Conservation (phyloP, 2,329 filamentous ascomycete species). For the Alternaria sp. region DNA sequence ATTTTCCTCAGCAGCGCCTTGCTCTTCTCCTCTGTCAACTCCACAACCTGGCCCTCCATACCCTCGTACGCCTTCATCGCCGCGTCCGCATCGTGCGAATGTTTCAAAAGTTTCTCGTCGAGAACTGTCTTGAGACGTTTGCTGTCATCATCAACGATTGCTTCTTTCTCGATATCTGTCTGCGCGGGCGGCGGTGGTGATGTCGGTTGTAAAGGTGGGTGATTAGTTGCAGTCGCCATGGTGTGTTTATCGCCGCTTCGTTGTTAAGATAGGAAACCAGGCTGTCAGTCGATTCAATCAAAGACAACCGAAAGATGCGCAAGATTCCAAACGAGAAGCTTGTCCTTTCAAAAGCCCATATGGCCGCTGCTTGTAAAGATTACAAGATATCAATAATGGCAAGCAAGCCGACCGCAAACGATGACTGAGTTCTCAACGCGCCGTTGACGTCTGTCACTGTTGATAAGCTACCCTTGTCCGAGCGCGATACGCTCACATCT, state of each 20-base stretch:
- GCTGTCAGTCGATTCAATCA: neutral
- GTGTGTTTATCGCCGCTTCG: neutral
- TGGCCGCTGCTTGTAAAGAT: neutral
- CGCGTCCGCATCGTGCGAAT: constrained; percentile 67
- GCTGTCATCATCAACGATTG: constrained; percentile 17
- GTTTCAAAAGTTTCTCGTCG: constrained; percentile 52
- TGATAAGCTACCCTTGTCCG: constrained; percentile 30
- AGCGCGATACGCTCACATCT: constrained; percentile 15
- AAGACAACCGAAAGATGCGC: neutral
- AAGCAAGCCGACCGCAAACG: constrained; percentile 1
- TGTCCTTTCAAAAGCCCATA: neutral
- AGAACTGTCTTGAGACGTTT: constrained; percentile 19
- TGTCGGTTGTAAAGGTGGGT: neutral
- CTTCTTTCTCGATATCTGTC: constrained; percentile 31
- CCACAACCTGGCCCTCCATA: constrained; percentile 60
- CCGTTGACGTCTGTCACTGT: constrained; percentile 20
- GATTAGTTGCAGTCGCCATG: constrained; percentile 13
- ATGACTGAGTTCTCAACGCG: constrained; percentile 18
- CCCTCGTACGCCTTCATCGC: constrained; percentile 65
- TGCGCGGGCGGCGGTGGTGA: neutral
- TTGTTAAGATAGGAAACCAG: neutral
- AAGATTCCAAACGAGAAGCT: neutral
- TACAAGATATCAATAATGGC: neutral
- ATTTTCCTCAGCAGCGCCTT: constrained; percentile 67
- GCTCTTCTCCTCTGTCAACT: constrained; percentile 65